phyloP scores from a whole-genome alignment of 139 green algal species.

The Astrephomene gubernaculifera region DNA sequence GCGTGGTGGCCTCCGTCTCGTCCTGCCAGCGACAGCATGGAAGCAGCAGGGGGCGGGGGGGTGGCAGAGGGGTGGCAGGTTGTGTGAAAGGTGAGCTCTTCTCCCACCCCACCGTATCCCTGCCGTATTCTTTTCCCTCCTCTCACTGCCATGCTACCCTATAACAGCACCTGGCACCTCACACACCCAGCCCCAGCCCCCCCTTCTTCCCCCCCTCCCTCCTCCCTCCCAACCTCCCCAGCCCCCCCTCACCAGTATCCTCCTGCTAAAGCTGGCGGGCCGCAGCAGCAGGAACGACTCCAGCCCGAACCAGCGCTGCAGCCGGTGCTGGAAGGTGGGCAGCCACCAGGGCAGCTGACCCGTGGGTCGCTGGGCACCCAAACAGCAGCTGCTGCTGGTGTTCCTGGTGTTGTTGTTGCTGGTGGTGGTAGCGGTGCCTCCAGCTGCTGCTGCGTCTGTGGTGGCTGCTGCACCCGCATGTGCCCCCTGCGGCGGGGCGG shows the following conservation, averaged over 20 bases:
- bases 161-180: too few species aligned
- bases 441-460: too few species aligned
- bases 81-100: too few species aligned
- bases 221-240: not conserved
- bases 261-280: constrained; percentile 76
- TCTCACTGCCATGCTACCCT: too few species aligned
- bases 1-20: constrained; percentile 64
- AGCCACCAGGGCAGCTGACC: constrained; percentile 48
- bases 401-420: constrained; percentile 3
- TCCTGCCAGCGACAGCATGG: too few species aligned
- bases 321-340: constrained; percentile 54
- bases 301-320: constrained; percentile 85
- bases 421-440: not conserved
- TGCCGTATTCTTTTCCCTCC: too few species aligned
- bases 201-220: too few species aligned
- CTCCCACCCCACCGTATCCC: too few species aligned
- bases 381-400: not conserved
- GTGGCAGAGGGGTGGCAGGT: not conserved
- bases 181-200: too few species aligned
- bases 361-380: not conserved
- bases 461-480: too few species aligned
- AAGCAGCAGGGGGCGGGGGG: too few species aligned
- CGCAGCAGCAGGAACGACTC: constrained; percentile 72
- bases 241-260: constrained; percentile 59
- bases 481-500: too few species aligned